phyloP scores from a whole-genome alignment of 2,329 filamentous ascomycete genomes.

The Aspergillus texensis region DNA sequence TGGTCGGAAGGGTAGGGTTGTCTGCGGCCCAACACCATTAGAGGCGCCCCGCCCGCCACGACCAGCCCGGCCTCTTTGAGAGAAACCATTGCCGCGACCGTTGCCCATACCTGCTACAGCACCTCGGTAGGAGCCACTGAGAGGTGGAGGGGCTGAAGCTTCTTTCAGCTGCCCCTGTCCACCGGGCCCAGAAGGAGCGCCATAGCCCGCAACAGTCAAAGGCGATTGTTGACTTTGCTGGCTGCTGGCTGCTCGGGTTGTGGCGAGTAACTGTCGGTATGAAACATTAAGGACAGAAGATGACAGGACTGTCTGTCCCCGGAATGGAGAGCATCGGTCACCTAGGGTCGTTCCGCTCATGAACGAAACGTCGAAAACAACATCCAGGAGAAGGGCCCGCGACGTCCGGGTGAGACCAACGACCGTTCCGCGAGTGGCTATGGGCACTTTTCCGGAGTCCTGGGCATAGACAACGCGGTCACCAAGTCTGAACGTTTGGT shows the following conservation, averaged over 20 bases:
- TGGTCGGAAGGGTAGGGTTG: slow-evolving; percentile 36
- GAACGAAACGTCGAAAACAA: slow-evolving; percentile 92
- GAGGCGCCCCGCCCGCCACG: slow-evolving; percentile 34
- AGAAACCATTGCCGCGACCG: slow-evolving; percentile 36
- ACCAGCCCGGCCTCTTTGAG: slow-evolving; percentile 29
- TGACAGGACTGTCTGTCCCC: slow-evolving; percentile 85
- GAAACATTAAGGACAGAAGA: slow-evolving; percentile 88
- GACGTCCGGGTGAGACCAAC: slow-evolving; percentile 89
- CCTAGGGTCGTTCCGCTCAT: slow-evolving; percentile 95
- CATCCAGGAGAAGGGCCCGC: slow-evolving; percentile 78
- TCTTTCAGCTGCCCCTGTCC: slow-evolving; percentile 63
- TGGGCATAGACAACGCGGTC: slow-evolving; percentile 93
- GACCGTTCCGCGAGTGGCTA: slow-evolving; percentile 89
- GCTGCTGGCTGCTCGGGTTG: slow-evolving; percentile 43
- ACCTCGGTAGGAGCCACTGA: slow-evolving; percentile 61
- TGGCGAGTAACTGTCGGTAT: slow-evolving; percentile 75
- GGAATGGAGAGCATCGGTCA: slow-evolving; percentile 88
- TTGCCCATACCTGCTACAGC: slow-evolving; percentile 54
- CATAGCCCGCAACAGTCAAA: slow-evolving; percentile 59
- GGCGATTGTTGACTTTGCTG: slow-evolving; percentile 58
- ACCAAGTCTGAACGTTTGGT: slow-evolving; percentile 80
- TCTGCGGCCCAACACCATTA: slow-evolving; percentile 28
- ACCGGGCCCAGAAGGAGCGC: slow-evolving; percentile 58
- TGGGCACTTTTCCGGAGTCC: slow-evolving; percentile 90
- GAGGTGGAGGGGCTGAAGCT: slow-evolving; percentile 58